Percentiles rank a stretch among this genome's conserved stretches.
Evolutionary conservation across 1,284 basidiomycete species (phyloP).

Genomic region (Acaromyces ingoldii): DNA sequence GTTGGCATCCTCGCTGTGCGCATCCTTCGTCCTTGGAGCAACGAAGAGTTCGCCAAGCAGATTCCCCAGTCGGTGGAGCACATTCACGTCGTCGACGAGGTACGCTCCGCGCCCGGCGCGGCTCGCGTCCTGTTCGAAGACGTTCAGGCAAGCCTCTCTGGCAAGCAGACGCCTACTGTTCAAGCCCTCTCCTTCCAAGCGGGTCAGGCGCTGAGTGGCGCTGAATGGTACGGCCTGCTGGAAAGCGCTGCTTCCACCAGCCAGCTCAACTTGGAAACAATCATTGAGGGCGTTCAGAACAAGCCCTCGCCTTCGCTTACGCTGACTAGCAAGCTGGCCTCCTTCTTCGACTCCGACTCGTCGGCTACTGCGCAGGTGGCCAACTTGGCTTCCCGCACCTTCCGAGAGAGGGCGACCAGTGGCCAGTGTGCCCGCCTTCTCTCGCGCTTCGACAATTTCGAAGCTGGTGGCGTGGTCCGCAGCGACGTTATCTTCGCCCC

Average conservation of each 20-base stretch:
- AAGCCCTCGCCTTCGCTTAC: slow-evolving; percentile 10
- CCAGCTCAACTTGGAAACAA: slow-evolving; percentile 22
- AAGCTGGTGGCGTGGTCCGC: slow-evolving; percentile 39
- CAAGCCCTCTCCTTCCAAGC: slow-evolving; percentile 33
- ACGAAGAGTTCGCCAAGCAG: slow-evolving; percentile 31
- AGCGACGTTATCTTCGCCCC: slow-evolving; percentile 38
- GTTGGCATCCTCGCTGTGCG: slow-evolving; percentile 42
- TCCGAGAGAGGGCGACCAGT: slow-evolving; percentile 29
- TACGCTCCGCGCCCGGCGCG: slow-evolving; percentile 17
- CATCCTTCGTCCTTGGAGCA: slow-evolving; percentile 37
- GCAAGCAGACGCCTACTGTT: background rate
- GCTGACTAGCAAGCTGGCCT: slow-evolving; percentile 17
- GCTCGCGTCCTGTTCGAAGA: slow-evolving; percentile 39
- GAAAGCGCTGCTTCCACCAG: slow-evolving; percentile 17
- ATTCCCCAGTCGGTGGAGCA: slow-evolving; percentile 36
- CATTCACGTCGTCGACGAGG: slow-evolving; percentile 47
- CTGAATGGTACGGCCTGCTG: slow-evolving; percentile 34
- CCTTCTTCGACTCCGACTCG: slow-evolving; percentile 45
- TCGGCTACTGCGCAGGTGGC: slow-evolving; percentile 35
- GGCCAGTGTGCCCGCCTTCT: slow-evolving; percentile 36
- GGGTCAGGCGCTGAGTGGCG: slow-evolving; percentile 27
- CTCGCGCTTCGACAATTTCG: slow-evolving; percentile 48
- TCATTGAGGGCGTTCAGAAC: slow-evolving; percentile 17
- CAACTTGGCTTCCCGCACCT: slow-evolving; percentile 30
- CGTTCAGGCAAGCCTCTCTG: slow-evolving; percentile 12